Base-by-base conservation (phyloP, 2,329 filamentous ascomycete species). In the Dryadomyces quercus-mongolicae region DNA sequence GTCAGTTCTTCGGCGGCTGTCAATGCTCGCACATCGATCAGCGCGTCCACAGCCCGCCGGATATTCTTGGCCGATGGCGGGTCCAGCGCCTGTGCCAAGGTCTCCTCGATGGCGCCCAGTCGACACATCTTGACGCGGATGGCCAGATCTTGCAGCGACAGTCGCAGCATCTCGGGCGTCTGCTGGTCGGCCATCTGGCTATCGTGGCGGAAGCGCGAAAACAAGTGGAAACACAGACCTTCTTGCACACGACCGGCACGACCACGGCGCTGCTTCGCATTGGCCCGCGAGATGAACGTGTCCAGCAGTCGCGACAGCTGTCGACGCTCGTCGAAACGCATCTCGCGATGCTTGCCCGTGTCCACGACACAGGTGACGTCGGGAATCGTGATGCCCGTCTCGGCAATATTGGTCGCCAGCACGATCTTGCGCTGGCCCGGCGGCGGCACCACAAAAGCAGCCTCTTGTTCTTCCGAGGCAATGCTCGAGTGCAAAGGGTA, bases 51-150 rank as follows among this genome's bases (percentile, higher is more conserved):
- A 1, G 93, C 92, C 40, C 92, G 82, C 22, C 89, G 85, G 49
- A 98, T 94, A 61, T 97, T 98, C 71, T 92, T 95, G 0, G 86
- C 77, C 0, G 86, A 91, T 0, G 93, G 93, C 0, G 92, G 86
- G 65, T 98, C 93, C 16, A 98, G 75, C 3, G 93, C 93, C 67
- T 91, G 83, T 21, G 86, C 80, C 10, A 98, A 75, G 0, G 91
- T 96, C 61, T 92, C 82, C 65, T 97, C 92, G 53, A 97, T 95
- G 44, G 88, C 85, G 12, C 93, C 93, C 46, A 98, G 80, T 64
- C 94, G 95, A 74, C 92, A 98, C 48, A 96, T 95, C 70, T 98
- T 98, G 60, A 97, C 91, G 9, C 93, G 84, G 66, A 98, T 91
- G 5, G 95, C 90, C 12, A 98, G 75, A 64, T 98, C 93, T 67